These are phyloP conservation scores for Sodiomyces alkalinus DNA, from an alignment of 2,329 filamentous ascomycete species.

Conservation along the genomic window DNA sequence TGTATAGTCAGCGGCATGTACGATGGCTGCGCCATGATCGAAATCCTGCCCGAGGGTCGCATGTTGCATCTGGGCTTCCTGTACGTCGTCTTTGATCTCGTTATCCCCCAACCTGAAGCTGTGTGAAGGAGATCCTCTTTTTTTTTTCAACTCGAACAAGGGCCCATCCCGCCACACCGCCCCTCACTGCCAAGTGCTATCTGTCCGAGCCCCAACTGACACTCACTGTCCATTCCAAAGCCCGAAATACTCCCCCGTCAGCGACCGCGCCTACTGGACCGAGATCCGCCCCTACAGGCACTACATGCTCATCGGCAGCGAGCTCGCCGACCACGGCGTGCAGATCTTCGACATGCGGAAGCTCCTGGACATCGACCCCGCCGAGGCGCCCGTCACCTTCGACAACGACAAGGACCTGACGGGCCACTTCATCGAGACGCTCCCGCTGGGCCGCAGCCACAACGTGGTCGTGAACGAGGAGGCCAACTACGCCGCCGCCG, in stretches of 20 bases:
- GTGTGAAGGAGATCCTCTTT: neutral
- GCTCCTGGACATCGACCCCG: slow-evolving; percentile 25
- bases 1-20: slow-evolving; percentile 8
- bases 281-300: slow-evolving; percentile 19
- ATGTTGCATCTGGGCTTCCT: slow-evolving; percentile 26
- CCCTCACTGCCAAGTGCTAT: too few species aligned
- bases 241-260: slow-evolving; percentile 7
- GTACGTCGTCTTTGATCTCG: slow-evolving; percentile 4
- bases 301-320: slow-evolving; percentile 20
- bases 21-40: slow-evolving; percentile 26
- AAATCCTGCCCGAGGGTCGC: slow-evolving; percentile 22
- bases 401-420: slow-evolving; percentile 15
- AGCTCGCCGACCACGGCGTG: slow-evolving; percentile 33
- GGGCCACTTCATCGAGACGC: slow-evolving; percentile 15
- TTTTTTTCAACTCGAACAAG: slow-evolving; percentile 6
- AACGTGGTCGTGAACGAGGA: slow-evolving; percentile 34
- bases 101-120: neutral
- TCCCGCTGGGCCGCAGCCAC: slow-evolving; percentile 21
- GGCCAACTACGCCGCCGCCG: slow-evolving; percentile 25
- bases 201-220: too few species aligned
- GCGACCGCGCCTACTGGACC: slow-evolving; percentile 14
- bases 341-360: slow-evolving; percentile 44
- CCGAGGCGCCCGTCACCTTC: slow-evolving; percentile 15
- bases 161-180: too few species aligned
- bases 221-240: slow-evolving; percentile 17